Base-by-base conservation (phyloP, 306 rosid genomes). In the Lathyrus aphaca region DNA sequence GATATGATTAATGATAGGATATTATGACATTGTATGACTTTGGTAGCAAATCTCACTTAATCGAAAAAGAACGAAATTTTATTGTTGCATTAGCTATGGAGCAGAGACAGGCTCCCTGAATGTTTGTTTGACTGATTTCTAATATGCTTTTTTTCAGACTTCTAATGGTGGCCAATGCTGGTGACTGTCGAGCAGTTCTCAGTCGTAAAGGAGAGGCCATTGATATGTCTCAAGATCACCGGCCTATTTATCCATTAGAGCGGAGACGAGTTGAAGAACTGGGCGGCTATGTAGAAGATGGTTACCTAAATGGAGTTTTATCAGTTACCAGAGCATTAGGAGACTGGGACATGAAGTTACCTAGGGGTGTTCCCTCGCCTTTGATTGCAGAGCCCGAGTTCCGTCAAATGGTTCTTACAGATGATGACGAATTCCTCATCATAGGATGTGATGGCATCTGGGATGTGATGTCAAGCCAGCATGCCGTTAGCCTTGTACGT, bases 141-240 rank as follows among this genome's bases (percentile, higher is more conserved):
- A 7, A 17, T 62, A 16, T 56, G 14, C 37, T 61, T 82, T 44
- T 44, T 77, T 74, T 19, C 82, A 94, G 99, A 83, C 82, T 81
- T 75, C 82, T 94, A 73, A 82, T 91, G 95, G 99, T 94, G 72
- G 99, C 99, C 16, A 94, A 93, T 80, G 87, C 89, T 30, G 98
- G 98, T 49, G 98, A 93, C 71, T 93, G 98, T 79, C 88, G 98
- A 72, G 99, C 97, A n/a, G 96, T 94, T 76, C 96, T 94, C 18
- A 79, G 90, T 54, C 87, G 85, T 32, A 91, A 94, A 65, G 99
- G 99, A 61, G 85, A 88, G 87, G 99, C 99, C 50, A 79, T 94
- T 18, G 88, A 94, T 61, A 88, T 94, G 99, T 94, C 99, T 15
- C 87, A 87, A 86, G 99, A 94, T 76, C 99, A 94, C 82, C 77